Evolutionary conservation across 2,329 filamentous ascomycete species (phyloP).

Genomic region (Aureobasidium sp.): DNA sequence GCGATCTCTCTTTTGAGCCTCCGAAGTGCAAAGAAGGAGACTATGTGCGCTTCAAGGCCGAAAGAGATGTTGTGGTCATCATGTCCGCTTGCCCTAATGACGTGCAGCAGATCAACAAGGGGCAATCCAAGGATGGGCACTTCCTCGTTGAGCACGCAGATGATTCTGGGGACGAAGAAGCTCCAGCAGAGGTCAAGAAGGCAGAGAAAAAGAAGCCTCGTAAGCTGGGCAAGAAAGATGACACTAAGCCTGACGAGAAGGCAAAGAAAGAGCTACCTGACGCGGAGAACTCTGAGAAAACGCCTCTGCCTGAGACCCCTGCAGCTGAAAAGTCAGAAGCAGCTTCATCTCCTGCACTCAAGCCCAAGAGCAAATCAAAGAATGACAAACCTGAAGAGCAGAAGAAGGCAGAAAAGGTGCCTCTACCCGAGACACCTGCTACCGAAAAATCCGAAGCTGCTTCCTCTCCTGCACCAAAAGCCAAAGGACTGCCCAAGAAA

Average conservation of each 20-base stretch:
- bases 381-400: constrained; percentile 7
- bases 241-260: not conserved
- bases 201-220: constrained; percentile 8
- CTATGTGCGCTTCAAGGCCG: constrained; percentile 38
- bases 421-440: constrained; percentile 2
- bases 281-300: constrained; percentile 2
- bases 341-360: not conserved
- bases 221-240: not conserved
- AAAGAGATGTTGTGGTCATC: constrained; percentile 40
- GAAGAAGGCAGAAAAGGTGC: constrained; percentile 4
- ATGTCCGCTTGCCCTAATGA: constrained; percentile 44
- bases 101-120: constrained; percentile 36
- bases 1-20: constrained; percentile 36
- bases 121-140: constrained; percentile 38
- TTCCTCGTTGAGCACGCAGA: constrained; percentile 34
- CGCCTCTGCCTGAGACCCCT: not conserved
- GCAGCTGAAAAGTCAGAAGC: not conserved
- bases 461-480: not conserved
- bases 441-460: constrained; percentile 1
- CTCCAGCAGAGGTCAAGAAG: constrained; percentile 5
- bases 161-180: constrained; percentile 17
- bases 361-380: not conserved
- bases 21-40: constrained; percentile 37
- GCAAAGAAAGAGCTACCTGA: not conserved
- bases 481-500: constrained; percentile 9